Base-by-base conservation (phyloP, 805 yeast species). In the Sugiyamaella smithiae region DNA sequence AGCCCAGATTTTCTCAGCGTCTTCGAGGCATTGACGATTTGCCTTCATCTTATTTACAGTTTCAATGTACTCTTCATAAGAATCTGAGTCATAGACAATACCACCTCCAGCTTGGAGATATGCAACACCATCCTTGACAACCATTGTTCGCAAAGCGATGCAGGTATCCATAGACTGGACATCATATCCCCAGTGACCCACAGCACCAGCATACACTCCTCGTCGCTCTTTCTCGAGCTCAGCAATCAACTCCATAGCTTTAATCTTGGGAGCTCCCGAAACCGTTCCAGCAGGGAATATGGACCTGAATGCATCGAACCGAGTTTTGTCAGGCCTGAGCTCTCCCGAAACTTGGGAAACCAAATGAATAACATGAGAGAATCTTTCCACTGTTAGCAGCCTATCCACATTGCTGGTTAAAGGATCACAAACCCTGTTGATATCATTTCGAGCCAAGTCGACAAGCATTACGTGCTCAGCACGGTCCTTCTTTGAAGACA, bases 221-320 rank as follows among this genome's bases (percentile, higher is more conserved):
- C 99, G 77, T 62, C 88, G 88, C 64, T 91, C 98, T 53, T 80
- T 77, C 65, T 93, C 99, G 42, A 91, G 71, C 65, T 88, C 95
- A 16, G 86, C 85, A 59, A 93, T 88, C 38, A 93, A 73, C 67
- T 90, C 95, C 98, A 93, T 93, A 7, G 99, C 99, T 60, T 80
- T 81, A 36, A 93, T 95, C 68, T 93, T 93, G 48, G 99, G 99
- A 1, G 99, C 98, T 33, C 99, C 99, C 48, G 95, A 84, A 9
- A 91, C 98, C 1, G 99, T 93, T 38, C 99, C 99, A 1, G 99
- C 99, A 17, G 99, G 99, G 81, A 93, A 93, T 48, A 93, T 88
- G 2, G 97, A 89, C 66, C 99, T 80, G 70, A 93, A 89, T 0
- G 99, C 99, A 71, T 93, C 99, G 63, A 93, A 93, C 56, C 98